These are phyloP conservation scores for Elsinoe arachidis DNA, from an alignment of 2,329 filamentous ascomycete species.

Conservation along the genomic window DNA sequence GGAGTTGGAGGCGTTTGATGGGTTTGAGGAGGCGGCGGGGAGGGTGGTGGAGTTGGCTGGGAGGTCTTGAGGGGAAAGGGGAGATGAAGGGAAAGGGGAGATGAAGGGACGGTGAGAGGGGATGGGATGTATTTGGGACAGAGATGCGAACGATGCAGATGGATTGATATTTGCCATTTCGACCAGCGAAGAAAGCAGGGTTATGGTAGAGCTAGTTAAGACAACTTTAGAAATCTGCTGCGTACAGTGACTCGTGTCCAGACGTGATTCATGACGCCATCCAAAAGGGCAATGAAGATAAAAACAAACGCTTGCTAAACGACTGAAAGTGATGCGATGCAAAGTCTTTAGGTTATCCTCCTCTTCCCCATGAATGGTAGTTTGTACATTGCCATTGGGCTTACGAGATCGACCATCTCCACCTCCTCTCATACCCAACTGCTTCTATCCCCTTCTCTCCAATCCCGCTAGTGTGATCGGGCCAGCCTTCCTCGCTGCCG, in stretches of 20 bases:
- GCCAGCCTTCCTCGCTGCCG: background rate
- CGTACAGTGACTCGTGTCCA: background rate
- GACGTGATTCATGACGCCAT: conserved; percentile 3
- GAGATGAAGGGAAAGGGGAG: background rate
- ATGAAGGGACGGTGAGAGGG: background rate
- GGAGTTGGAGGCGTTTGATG: conserved; percentile 61
- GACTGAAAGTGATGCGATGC: background rate
- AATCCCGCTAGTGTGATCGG: background rate
- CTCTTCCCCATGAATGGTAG: background rate
- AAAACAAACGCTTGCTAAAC: conserved; percentile 3
- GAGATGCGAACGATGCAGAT: background rate
- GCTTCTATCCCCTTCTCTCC: background rate
- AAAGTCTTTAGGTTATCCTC: background rate
- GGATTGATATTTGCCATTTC: background rate
- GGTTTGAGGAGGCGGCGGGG: conserved; percentile 62
- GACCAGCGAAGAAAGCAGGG: background rate
- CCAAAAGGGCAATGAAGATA: background rate
- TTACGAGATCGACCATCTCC: conserved; percentile 2
- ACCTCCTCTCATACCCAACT: background rate
- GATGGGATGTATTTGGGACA: background rate
- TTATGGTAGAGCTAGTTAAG: background rate
- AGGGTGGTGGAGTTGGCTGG: conserved; percentile 54
- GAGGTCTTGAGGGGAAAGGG: conserved; percentile 18
- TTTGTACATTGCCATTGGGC: background rate
- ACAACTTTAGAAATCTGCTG: background rate